These are phyloP conservation scores for Paraconiothyrium sp. DNA, from an alignment of 2,329 filamentous ascomycete species.

Conservation along the genomic window DNA sequence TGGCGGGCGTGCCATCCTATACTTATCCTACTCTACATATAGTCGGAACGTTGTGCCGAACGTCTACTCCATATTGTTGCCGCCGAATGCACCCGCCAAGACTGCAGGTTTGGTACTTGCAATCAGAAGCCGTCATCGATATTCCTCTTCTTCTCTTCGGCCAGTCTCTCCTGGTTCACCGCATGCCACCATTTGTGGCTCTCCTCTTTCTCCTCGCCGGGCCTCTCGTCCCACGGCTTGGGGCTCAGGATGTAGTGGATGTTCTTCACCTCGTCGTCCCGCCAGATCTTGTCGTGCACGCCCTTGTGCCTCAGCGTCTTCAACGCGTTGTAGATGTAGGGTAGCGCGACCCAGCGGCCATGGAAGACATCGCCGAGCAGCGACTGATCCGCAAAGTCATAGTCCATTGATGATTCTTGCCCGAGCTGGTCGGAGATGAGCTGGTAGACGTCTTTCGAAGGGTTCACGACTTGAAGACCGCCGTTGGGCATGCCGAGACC, in stretches of 20 bases:
- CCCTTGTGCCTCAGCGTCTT: constrained; percentile 66
- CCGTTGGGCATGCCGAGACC: constrained; percentile 69
- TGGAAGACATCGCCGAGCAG: constrained; percentile 66
- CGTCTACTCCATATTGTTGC: neutral
- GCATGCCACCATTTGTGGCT: constrained; percentile 68
- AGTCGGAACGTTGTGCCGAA: neutral
- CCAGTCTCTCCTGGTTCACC: constrained; percentile 59
- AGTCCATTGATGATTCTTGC: constrained; percentile 57
- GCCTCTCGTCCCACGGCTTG: constrained; percentile 70
- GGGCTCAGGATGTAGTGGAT: constrained; percentile 70
- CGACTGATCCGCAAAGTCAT: constrained; percentile 70
- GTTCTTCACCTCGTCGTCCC: constrained; percentile 68
- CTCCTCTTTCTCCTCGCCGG: constrained; percentile 56
- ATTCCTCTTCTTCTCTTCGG: constrained; percentile 58
- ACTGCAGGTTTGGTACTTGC: neutral
- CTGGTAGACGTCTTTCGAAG: constrained; percentile 62
- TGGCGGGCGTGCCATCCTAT: neutral
- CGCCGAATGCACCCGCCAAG: neutral
- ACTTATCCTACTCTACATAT: neutral
- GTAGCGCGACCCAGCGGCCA: constrained; percentile 66
- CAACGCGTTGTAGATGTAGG: constrained; percentile 70
- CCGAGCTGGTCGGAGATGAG: constrained; percentile 60
- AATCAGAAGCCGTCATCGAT: constrained; percentile 62
- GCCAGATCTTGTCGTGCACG: constrained; percentile 68
- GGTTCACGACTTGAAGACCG: constrained; percentile 69